Conservation (phyloP, 495 filamentous ascomycete genomes). For the Monascus purpureus region DNA sequence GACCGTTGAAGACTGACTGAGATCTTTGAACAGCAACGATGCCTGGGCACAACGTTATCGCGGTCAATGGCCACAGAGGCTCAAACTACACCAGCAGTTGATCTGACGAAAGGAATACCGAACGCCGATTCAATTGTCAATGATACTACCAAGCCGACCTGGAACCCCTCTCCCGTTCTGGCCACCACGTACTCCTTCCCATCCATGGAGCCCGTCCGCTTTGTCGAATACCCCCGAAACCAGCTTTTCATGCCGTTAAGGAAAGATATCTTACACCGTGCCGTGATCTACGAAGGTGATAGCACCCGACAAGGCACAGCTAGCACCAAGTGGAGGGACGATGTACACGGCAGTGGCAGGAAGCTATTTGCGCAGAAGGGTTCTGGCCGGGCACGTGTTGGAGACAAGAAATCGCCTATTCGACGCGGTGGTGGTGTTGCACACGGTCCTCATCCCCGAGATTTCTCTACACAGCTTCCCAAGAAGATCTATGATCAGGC, state of each 20-base stretch:
- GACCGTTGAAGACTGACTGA: not conserved
- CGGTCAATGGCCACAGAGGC: slow-evolving; percentile 74
- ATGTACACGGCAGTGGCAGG: slow-evolving; percentile 64
- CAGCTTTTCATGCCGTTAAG: slow-evolving; percentile 79
- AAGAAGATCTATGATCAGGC: slow-evolving; percentile 90
- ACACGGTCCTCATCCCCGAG: slow-evolving; percentile 74
- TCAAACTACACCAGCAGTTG: slow-evolving; percentile 10
- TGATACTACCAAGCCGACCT: slow-evolving; percentile 9
- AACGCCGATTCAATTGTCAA: slow-evolving; percentile 2
- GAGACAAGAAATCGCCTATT: slow-evolving; percentile 71
- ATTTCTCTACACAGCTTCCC: slow-evolving; percentile 73
- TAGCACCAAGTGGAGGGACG: slow-evolving; percentile 66
- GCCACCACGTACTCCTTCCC: slow-evolving; percentile 87
- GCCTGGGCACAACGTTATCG: slow-evolving; percentile 29
- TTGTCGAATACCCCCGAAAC: slow-evolving; percentile 63
- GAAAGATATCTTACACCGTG: slow-evolving; percentile 84
- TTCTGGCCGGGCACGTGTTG: slow-evolving; percentile 60
- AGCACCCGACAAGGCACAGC: slow-evolving; percentile 76
- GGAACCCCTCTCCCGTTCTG: slow-evolving; percentile 36
- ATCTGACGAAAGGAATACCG: slow-evolving; percentile 27
- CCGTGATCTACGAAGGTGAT: slow-evolving; percentile 88
- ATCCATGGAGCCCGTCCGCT: slow-evolving; percentile 66
- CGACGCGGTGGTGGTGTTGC: slow-evolving; percentile 73
- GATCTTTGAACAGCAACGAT: slow-evolving; percentile 27
- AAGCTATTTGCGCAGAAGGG: slow-evolving; percentile 85